Percentiles rank a stretch among this genome's conserved stretches.
phyloP scores from a whole-genome alignment of 352 stramenopile species.

The Phytopythium chamaehyphon region DNA sequence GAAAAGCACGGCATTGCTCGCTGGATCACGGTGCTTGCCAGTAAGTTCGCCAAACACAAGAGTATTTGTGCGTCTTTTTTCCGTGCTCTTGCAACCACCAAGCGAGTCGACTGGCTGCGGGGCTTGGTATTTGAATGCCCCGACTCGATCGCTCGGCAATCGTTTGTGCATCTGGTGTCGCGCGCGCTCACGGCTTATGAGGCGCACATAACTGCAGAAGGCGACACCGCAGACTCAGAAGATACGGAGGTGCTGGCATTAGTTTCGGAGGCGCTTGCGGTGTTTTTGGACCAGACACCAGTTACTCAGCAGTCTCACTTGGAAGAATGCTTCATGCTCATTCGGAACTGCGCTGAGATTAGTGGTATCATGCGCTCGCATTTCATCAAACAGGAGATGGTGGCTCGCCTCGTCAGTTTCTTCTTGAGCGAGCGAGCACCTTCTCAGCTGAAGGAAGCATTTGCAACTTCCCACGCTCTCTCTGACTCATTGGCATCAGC shows the following conservation, averaged over 20 bases:
- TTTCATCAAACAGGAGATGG: slow-evolving; percentile 63
- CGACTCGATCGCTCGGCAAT: slow-evolving; percentile 82
- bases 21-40: slow-evolving; percentile 74
- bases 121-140: slow-evolving; percentile 80
- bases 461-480: slow-evolving; percentile 50
- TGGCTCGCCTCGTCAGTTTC: slow-evolving; percentile 77
- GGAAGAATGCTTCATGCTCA: slow-evolving; percentile 85
- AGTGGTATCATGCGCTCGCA: slow-evolving; percentile 41
- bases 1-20: slow-evolving; percentile 85
- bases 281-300: slow-evolving; percentile 71
- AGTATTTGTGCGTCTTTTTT: slow-evolving; percentile 71
- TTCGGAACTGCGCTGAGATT: slow-evolving; percentile 72
- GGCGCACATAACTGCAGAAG: slow-evolving; percentile 31
- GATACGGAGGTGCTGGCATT: slow-evolving; percentile 20
- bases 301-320: slow-evolving; percentile 79
- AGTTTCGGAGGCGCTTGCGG: slow-evolving; percentile 7
- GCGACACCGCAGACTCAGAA: neutral
- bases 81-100: slow-evolving; percentile 44
- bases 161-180: slow-evolving; percentile 80
- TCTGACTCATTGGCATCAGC: slow-evolving; percentile 16
- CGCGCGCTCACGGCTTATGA: slow-evolving; percentile 70
- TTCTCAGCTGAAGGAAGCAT: slow-evolving; percentile 64
- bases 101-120: slow-evolving; percentile 56
- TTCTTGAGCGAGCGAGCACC: slow-evolving; percentile 74
- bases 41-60: slow-evolving; percentile 74